Evolutionary conservation across 495 filamentous ascomycete genomes (phyloP).

Genomic region (Xylaria bambusicola): DNA sequence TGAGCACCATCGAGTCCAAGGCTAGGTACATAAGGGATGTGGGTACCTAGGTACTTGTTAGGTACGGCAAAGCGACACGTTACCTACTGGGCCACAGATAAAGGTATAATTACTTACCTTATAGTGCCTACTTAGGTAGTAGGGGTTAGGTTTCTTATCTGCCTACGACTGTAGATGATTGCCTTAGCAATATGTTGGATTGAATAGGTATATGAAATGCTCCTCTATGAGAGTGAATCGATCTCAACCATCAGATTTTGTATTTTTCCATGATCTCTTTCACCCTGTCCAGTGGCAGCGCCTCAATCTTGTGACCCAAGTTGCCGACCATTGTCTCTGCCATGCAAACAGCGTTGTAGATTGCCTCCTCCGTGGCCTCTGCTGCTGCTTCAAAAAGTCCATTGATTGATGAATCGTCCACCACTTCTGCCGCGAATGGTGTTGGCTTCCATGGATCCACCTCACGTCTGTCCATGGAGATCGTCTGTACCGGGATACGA

Average conservation of each 20-base stretch:
- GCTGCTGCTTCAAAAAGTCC: conserved; percentile 51
- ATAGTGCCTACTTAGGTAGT: conserved; percentile 5
- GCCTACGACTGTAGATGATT: too few species aligned
- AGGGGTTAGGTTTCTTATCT: too few species aligned
- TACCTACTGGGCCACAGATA: too few species aligned
- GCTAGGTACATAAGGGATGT: too few species aligned
- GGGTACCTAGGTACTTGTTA: too few species aligned
- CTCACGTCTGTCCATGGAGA: conserved; percentile 27
- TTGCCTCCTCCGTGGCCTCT: conserved; percentile 55
- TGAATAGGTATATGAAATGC: too few species aligned
- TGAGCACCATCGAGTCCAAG: background rate
- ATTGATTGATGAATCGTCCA: conserved; percentile 53
- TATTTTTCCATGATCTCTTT: conserved; percentile 51
- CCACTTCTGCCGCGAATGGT: conserved; percentile 38
- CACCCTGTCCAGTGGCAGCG: conserved; percentile 47
- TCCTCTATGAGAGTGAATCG: too few species aligned
- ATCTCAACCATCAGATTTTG: background rate
- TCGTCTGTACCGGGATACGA: conserved; percentile 39
- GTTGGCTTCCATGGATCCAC: conserved; percentile 39
- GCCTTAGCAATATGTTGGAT: too few species aligned
- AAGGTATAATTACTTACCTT: too few species aligned
- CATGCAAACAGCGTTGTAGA: conserved; percentile 55
- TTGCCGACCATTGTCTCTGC: conserved; percentile 50
- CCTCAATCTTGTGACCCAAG: conserved; percentile 40
- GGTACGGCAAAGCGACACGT: too few species aligned